phyloP scores from a whole-genome alignment of 2,329 filamentous ascomycete species.

The Aspergillus thermomutatus region DNA sequence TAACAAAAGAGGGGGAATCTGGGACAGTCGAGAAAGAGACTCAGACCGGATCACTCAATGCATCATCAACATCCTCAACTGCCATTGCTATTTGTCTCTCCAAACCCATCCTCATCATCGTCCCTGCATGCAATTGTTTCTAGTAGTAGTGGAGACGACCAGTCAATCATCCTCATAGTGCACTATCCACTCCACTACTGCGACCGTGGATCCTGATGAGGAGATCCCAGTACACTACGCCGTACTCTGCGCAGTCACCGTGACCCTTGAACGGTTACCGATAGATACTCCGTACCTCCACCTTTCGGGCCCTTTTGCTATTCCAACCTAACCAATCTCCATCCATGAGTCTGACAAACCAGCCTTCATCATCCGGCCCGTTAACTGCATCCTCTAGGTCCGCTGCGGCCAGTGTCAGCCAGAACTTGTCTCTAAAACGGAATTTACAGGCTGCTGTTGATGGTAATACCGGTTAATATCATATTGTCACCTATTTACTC shows the following conservation, averaged over 20 bases:
- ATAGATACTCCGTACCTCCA: slow-evolving; percentile 3
- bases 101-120: background rate
- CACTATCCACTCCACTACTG: background rate
- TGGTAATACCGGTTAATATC: slow-evolving; percentile 37
- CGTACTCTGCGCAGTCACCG: background rate
- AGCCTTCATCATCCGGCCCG: slow-evolving; percentile 38
- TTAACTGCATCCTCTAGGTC: slow-evolving; percentile 37
- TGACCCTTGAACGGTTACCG: slow-evolving; percentile 1
- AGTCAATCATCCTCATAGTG: slow-evolving; percentile 1
- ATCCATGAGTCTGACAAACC: slow-evolving; percentile 43
- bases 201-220: background rate
- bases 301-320: slow-evolving; percentile 5
- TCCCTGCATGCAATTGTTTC: slow-evolving; percentile 1
- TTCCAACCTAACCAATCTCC: background rate
- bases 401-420: slow-evolving; percentile 26
- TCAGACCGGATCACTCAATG: background rate
- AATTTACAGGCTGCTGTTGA: slow-evolving; percentile 44
- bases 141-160: slow-evolving; percentile 6
- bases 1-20: background rate
- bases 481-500: slow-evolving; percentile 4
- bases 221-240: background rate
- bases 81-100: background rate
- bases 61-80: background rate
- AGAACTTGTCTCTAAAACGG: slow-evolving; percentile 40
- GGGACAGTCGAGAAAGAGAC: background rate